Evolutionary conservation across 2,329 filamentous ascomycete species (phyloP), one percentile per base, ranked within the genome.

Genomic region (Alternaria dauci): DNA sequence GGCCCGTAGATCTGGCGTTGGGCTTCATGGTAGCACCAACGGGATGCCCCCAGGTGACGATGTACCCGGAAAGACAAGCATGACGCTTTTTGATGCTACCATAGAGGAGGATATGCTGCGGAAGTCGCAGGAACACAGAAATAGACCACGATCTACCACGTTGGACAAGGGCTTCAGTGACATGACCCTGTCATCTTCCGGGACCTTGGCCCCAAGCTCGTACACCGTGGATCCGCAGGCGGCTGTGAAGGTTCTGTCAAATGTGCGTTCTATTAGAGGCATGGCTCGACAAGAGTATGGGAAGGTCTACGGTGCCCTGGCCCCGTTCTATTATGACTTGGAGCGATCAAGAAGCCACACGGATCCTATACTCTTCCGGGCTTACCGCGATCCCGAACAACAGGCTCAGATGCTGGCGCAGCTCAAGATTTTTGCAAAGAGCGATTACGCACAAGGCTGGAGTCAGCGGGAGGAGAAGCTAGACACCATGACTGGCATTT

Each of bases 361-460:
- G 14, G 91, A 97, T 66, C 92, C 92, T 7, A 84, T 93, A 34
- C 83, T 98, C 8, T 99, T 98, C 79, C 88, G 91, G 70, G 91
- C 90, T 11, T 98, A 96, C 74, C 86, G 89, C 42, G 91, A 96
- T 68, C 94, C 95, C 0, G 92, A 96, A 77, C 88, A 93, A 58
- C 95, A 98, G 80, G 95, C 95, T 8, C 88, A 89, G 72, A 95
- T 99, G 85, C 83, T 99, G 58, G 84, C 91, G 18, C 94, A 97
- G 71, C 80, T 99, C 59, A 86, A 87, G 58, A 83, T 83, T 0
- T 99, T 99, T 78, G 84, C 91, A 9, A 88, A 88, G 71, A 93
- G 91, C 72, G 95, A 99, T 77, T 91, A 87, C 81, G 85, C 92
- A 0, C 82, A 90, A 58, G 94, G 93, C 2, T 94, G 91, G 83